These are phyloP conservation scores for Boletus rubroflammeus DNA, from an alignment of 768 basidiomycete species.

Conservation along the genomic window DNA sequence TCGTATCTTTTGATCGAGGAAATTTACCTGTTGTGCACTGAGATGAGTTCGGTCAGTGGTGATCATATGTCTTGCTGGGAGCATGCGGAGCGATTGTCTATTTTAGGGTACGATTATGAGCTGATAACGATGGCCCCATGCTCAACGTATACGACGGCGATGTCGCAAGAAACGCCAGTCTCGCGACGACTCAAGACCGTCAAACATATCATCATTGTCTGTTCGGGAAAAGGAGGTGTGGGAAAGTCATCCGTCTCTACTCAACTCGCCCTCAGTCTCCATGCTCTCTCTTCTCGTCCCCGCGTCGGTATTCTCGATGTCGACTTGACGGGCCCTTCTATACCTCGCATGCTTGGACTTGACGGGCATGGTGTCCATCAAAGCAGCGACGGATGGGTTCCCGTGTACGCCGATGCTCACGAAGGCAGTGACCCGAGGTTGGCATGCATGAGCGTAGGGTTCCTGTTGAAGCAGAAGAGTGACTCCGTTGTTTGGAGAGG, in stretches of 20 bases:
- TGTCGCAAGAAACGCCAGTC: conserved; percentile 53
- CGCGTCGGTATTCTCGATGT: conserved; percentile 90
- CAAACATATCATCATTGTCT: conserved; percentile 85
- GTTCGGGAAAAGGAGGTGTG: conserved; percentile 96
- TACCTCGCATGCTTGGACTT: conserved; percentile 92
- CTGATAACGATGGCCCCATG: background rate
- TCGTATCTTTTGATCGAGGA: too few species aligned
- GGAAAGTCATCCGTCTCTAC: conserved; percentile 96
- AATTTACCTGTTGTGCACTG: too few species aligned
- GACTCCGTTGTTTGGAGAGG: conserved; percentile 98
- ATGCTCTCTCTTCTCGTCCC: conserved; percentile 59
- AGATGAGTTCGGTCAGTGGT: too few species aligned
- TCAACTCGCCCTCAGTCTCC: conserved; percentile 87
- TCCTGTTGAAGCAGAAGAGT: conserved; percentile 82
- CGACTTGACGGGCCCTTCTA: conserved; percentile 91
- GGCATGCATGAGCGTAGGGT: conserved; percentile 96
- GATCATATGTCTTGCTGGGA: too few species aligned
- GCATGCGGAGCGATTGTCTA: too few species aligned
- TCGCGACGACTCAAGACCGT: conserved; percentile 68
- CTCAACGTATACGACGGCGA: background rate
- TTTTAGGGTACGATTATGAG: background rate
- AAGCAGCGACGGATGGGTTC: conserved; percentile 95
- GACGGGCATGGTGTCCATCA: conserved; percentile 88
- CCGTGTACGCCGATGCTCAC: conserved; percentile 80
- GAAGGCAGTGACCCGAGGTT: conserved; percentile 60